Evolutionary conservation across 2,329 filamentous ascomycete species (phyloP).

Genomic region (Drechmeria coniospora): DNA sequence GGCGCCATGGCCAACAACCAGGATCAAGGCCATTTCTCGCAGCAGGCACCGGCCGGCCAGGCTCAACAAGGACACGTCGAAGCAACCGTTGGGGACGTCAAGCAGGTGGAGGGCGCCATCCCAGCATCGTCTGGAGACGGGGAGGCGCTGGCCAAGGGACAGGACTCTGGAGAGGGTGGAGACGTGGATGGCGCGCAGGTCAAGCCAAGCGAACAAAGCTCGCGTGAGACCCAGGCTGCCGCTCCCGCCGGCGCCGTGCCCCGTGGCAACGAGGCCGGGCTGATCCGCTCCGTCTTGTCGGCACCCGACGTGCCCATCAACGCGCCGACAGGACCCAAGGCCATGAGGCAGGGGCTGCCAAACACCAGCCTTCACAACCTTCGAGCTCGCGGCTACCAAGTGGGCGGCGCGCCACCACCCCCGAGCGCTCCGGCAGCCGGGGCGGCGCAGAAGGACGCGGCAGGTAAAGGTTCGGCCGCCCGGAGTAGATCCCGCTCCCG

Average conservation of each 20-base stretch:
- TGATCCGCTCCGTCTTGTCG: conserved; percentile 17
- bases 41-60: conserved; percentile 10
- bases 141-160: conserved; percentile 5
- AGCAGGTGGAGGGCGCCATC: conserved; percentile 17
- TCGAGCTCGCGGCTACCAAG: conserved; percentile 35
- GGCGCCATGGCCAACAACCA: conserved; percentile 20
- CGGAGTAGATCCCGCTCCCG: conserved; percentile 28
- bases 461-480: conserved; percentile 16
- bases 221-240: conserved; percentile 17
- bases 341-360: conserved; percentile 77
- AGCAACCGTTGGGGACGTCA: conserved; percentile 11
- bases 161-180: conserved; percentile 4
- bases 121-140: conserved; percentile 5
- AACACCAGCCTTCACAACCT: conserved; percentile 63
- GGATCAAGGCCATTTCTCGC: conserved; percentile 15
- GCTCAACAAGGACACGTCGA: conserved; percentile 9
- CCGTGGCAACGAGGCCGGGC: conserved; percentile 7
- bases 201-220: conserved; percentile 8
- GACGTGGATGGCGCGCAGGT: conserved; percentile 7
- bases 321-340: conserved; percentile 85
- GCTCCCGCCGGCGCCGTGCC: conserved; percentile 9
- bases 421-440: not conserved
- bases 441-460: conserved; percentile 4
- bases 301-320: conserved; percentile 38
- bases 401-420: conserved; percentile 19